Base-by-base conservation (phyloP, 148 eudicot species). In the Rhododendron mucronatum region DNA sequence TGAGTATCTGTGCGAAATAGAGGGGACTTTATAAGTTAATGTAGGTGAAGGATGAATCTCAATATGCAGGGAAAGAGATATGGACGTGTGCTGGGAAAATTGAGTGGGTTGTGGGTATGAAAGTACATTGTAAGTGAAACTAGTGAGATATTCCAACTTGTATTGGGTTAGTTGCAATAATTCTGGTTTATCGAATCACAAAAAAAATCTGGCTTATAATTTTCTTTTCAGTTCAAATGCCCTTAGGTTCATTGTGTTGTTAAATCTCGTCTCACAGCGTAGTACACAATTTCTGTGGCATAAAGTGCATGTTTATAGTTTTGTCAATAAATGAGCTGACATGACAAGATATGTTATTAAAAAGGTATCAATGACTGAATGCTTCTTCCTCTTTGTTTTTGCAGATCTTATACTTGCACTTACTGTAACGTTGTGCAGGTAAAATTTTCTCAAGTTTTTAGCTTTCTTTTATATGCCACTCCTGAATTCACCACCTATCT, bases 391-490 rank as follows among this genome's bases (percentile, higher is more conserved):
- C 87, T 75, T 86, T 44, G 33, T 85, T 82, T 80, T 91, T 87
- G 85, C 98, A 97, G 99, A 90, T 93, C 88, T 86, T 93, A 88
- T 88, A 94, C 98, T 20, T 97, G 99, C 88, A 85, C 92, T 13
- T 92, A 92, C 83, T 97, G 99, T 88, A 90, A 90, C 83, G 90
- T 94, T 75, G 75, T 93, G 90, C 99, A 93, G 99, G 99, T 97
- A 93, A 28, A 51, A 48, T 63, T 59, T 86, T 81, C 78, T 78
- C 80, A 44, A 69, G 65, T 55, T 86, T 87, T n/a, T 78, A 44
- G 18, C 78, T 80, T 55, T 55, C 28, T 85, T 82, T 83, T 67
- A 35, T 33, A 67, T 35, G 33, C 78, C 30, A 59, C 18, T 37
- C 77, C 48, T 57, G 71, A 33, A 55, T 35, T 23, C 33, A 30